A percentile compares a stretch with the other conserved stretches of the same genome.
These are phyloP conservation scores for Nitzschia sp. DNA, from an alignment of 108 stramenopile species.

Conservation along the genomic window DNA sequence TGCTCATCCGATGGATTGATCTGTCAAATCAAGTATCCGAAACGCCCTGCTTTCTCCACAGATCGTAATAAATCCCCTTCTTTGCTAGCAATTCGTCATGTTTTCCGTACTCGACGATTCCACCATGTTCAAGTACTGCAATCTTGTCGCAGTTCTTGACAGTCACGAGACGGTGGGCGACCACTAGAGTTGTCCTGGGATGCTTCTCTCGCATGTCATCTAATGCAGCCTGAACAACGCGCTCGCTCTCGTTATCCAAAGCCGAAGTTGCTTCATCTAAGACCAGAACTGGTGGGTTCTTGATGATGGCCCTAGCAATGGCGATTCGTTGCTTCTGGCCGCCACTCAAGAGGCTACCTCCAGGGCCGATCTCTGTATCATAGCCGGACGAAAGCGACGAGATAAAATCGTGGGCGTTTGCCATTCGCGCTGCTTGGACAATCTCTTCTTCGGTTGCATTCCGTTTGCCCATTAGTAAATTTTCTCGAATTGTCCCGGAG, in stretches of 20 bases:
- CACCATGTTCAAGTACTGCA: conserved; percentile 67
- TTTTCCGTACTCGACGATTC: conserved; percentile 65
- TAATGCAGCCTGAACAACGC: conserved; percentile 72
- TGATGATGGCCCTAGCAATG: conserved; percentile 74
- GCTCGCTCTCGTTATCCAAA: conserved; percentile 75
- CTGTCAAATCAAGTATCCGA: too few relatives aligned
- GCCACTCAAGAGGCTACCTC: conserved; percentile 85
- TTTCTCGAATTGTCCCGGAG: conserved; percentile 86
- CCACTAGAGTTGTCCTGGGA: conserved; percentile 53
- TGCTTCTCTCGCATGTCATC: conserved; percentile 54
- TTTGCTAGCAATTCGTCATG: conserved; percentile 76
- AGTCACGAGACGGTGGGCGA: conserved; percentile 80
- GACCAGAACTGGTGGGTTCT: conserved; percentile 68
- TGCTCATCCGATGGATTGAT: too few relatives aligned
- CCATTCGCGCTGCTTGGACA: conserved; percentile 80
- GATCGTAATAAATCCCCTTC: not conserved
- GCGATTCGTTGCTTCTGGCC: too few relatives aligned
- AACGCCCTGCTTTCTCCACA: not conserved
- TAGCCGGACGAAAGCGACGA: conserved; percentile 65
- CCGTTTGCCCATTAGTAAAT: conserved; percentile 85
- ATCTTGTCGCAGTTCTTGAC: conserved; percentile 81
- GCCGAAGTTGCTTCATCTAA: conserved; percentile 82
- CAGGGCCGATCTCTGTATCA: conserved; percentile 57
- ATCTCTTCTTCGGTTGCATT: conserved; percentile 66
- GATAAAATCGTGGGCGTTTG: conserved; percentile 93